These are phyloP conservation scores for Penstemon eatonii DNA, from an alignment of 257 asterid species.

Conservation along the genomic window DNA sequence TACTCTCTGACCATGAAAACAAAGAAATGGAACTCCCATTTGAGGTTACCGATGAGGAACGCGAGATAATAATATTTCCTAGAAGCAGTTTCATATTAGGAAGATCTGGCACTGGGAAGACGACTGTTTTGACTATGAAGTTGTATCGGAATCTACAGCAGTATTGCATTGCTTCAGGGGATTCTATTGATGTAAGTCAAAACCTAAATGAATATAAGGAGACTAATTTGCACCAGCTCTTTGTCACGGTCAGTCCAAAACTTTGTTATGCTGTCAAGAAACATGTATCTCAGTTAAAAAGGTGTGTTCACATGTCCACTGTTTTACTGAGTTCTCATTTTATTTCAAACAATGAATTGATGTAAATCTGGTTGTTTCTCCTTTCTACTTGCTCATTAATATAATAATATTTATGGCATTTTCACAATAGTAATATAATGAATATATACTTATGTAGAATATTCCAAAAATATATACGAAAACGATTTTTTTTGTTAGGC, in stretches of 20 bases:
- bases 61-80: constrained; percentile 46
- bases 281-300: constrained; percentile 53
- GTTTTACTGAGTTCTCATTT: background rate
- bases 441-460: no score
- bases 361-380: no score
- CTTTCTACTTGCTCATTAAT: background rate
- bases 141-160: constrained; percentile 51
- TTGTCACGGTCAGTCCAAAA: constrained; percentile 71
- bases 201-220: constrained; percentile 7
- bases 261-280: constrained; percentile 70
- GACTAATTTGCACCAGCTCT: constrained; percentile 49
- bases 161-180: constrained; percentile 39
- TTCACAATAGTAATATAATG: background rate
- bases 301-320: constrained; percentile 31
- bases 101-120: constrained; percentile 76
- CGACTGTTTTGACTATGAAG: constrained; percentile 65
- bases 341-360: no score
- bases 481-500: background rate
- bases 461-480: background rate
- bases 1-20: constrained; percentile 49
- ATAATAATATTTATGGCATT: background rate
- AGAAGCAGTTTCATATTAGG: constrained; percentile 64
- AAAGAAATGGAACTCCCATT: constrained; percentile 58
- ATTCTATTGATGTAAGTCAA: constrained; percentile 19
- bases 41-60: constrained; percentile 71